Conservation (phyloP, 2,329 filamentous ascomycete genomes). For the Exophiala oligosperma region DNA sequence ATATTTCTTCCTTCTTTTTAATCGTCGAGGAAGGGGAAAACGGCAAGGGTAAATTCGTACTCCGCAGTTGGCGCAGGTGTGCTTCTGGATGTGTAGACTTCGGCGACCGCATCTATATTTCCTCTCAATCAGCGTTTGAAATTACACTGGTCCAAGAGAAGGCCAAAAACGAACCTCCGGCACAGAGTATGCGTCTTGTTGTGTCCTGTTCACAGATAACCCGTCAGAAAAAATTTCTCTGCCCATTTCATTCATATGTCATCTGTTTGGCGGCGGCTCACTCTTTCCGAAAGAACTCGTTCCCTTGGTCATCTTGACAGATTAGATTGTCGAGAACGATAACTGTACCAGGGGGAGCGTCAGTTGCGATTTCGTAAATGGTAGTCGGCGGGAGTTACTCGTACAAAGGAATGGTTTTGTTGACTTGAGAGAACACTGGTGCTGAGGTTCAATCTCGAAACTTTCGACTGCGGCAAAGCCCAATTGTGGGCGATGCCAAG, state of each 20-base stretch:
- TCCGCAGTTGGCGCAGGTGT: conserved; percentile 93
- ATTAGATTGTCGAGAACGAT: conserved; percentile 14
- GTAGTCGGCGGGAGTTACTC: background rate
- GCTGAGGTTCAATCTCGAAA: conserved; percentile 1
- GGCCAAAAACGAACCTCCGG: conserved; percentile 90
- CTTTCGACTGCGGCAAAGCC: background rate
- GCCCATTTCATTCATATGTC: background rate
- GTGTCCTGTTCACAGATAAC: conserved; percentile 49
- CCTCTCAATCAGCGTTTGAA: conserved; percentile 18
- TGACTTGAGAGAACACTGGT: conserved; percentile 7
- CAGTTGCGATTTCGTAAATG: background rate
- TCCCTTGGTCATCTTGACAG: conserved; percentile 57
- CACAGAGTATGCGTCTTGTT: conserved; percentile 98
- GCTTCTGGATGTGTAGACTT: conserved; percentile 99
- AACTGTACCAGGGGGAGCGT: conserved; percentile 2
- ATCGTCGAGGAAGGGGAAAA: background rate
- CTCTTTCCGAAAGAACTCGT: conserved; percentile 73
- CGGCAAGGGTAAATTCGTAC: conserved; percentile 11
- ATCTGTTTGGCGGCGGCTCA: conserved; percentile 32
- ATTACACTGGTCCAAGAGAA: conserved; percentile 20
- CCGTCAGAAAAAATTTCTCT: conserved; percentile 14
- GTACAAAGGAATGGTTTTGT: conserved; percentile 15
- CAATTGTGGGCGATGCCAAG: background rate
- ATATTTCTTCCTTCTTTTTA: background rate
- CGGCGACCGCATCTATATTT: conserved; percentile 64